Base-by-base conservation (phyloP, 2,329 filamentous ascomycete genomes). In the Colletotrichum sp. region DNA sequence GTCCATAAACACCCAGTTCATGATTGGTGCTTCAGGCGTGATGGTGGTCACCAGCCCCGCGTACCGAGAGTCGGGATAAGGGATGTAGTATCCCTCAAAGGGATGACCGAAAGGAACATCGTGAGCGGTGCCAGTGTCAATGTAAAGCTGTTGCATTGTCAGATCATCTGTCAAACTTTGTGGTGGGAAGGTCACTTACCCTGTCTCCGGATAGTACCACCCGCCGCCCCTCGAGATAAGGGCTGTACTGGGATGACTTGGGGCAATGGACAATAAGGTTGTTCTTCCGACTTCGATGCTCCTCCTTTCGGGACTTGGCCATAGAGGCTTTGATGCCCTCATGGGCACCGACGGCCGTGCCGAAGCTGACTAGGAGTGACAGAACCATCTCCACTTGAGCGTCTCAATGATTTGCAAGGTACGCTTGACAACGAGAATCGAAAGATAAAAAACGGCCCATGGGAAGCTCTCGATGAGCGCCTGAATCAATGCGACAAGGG, bases 41-140 rank as follows among this genome's bases (percentile, higher is more conserved):
- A 89, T 89, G 8, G 87, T 89, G 67, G 85, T 88, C 28, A 89
- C 88, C 3, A 89, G 80, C 5, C 88, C 88, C 34, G 87, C 84
- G 57, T 86, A 85, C 30, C 81, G 73, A n/a, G 85, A 78, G 24
- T 90, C 90, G 6, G 90, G 90, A 77, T 91, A 92, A 1, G 90
- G 89, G 16, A 92, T 83, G 78, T 87, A 92, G 79, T 92, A 92
- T 24, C 90, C 90, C 5, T 88, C 86, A 78, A 91, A 92, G 0
- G 88, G 86, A 78, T 92, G 89, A 5, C 88, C 87, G 65, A 83
- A 82, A 3, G 77, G 80, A 63, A 80, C 76, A 72, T 79, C 79
- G 60, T 77, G 79, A 48, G 80, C 77, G 75, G 79, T 76, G 52
- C 81, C 83, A 13, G 86, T 88, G 68, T 88, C 89, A 24, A 90